Evolutionary conservation across 1,284 basidiomycete species (phyloP).

Genomic region (Ceratobasidium sp.): DNA sequence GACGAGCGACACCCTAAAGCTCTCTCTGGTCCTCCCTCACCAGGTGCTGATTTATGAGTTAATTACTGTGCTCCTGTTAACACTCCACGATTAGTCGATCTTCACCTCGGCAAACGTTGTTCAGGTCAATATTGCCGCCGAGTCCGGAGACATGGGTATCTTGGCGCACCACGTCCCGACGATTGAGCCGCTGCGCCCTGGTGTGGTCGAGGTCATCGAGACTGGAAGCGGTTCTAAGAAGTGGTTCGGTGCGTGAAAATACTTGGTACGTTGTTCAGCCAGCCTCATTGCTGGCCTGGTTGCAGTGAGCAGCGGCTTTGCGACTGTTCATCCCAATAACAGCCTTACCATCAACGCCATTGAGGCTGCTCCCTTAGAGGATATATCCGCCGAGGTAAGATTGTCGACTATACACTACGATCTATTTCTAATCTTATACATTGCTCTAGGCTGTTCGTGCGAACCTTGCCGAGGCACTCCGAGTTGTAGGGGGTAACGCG

Average conservation of each 20-base stretch:
- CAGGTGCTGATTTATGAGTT: slow-evolving; percentile 67
- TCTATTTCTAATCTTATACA: slow-evolving; percentile 18
- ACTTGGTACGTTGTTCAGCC: not conserved
- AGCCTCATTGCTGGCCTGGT: not conserved
- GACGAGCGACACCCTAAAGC: slow-evolving; percentile 77
- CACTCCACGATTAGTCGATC: slow-evolving; percentile 71
- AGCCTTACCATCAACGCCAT: slow-evolving; percentile 96
- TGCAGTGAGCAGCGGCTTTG: slow-evolving; percentile 95
- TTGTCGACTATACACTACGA: not conserved
- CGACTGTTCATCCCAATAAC: slow-evolving; percentile 98
- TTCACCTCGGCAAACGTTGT: slow-evolving; percentile 89
- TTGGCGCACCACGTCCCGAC: slow-evolving; percentile 96
- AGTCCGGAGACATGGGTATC: slow-evolving; percentile 98
- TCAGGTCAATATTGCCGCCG: slow-evolving; percentile 93
- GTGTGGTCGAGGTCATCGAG: slow-evolving; percentile 94
- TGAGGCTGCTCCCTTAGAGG: slow-evolving; percentile 93
- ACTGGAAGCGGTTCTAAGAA: slow-evolving; percentile 83
- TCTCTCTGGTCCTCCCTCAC: slow-evolving; percentile 92
- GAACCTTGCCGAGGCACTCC: slow-evolving; percentile 91
- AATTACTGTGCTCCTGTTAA: slow-evolving; percentile 23
- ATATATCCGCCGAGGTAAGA: slow-evolving; percentile 87
- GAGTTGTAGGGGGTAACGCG: slow-evolving; percentile 83
- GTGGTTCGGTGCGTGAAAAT: slow-evolving; percentile 85
- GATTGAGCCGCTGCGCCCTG: slow-evolving; percentile 92
- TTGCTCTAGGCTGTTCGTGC: slow-evolving; percentile 87